These are phyloP conservation scores for Wickerhamiella brachini DNA, from an alignment of 805 yeast genomes.

Conservation along the genomic window DNA sequence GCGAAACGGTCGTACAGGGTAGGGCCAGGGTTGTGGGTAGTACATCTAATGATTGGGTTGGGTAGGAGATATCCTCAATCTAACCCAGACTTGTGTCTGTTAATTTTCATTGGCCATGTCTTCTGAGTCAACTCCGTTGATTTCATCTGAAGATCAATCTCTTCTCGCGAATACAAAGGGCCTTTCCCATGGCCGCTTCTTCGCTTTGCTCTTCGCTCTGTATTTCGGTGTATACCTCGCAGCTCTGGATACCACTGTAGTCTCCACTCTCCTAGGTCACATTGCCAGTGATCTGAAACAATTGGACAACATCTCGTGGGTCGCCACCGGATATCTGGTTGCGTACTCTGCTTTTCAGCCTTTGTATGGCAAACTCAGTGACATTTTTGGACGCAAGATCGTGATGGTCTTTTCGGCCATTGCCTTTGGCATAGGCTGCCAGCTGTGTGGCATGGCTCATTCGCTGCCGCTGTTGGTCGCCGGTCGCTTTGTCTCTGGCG, in stretches of 20 bases:
- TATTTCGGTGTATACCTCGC: slow-evolving; percentile 31
- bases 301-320: slow-evolving; percentile 45
- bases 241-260: slow-evolving; percentile 46
- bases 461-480: slow-evolving; percentile 47
- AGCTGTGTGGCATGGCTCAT: slow-evolving; percentile 38
- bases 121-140: neutral
- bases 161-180: slow-evolving; percentile 1
- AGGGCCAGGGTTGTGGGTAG: no score
- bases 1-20: no score
- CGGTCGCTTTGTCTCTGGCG: slow-evolving; percentile 69
- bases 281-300: slow-evolving; percentile 48
- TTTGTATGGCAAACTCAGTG: slow-evolving; percentile 55
- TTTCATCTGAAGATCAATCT: neutral
- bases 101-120: neutral
- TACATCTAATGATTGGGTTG: no score
- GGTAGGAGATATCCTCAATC: no score
- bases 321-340: slow-evolving; percentile 55
- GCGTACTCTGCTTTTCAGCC: slow-evolving; percentile 68
- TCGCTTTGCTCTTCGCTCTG: slow-evolving; percentile 16
- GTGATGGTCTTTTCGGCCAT: slow-evolving; percentile 30
- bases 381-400: slow-evolving; percentile 33
- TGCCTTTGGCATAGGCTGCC: slow-evolving; percentile 35
- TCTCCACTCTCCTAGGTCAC: slow-evolving; percentile 42
- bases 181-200: slow-evolving; percentile 3
- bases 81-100: no score